Base-by-base conservation (phyloP, 106 monocot species). In the Dendrobium nobile region DNA sequence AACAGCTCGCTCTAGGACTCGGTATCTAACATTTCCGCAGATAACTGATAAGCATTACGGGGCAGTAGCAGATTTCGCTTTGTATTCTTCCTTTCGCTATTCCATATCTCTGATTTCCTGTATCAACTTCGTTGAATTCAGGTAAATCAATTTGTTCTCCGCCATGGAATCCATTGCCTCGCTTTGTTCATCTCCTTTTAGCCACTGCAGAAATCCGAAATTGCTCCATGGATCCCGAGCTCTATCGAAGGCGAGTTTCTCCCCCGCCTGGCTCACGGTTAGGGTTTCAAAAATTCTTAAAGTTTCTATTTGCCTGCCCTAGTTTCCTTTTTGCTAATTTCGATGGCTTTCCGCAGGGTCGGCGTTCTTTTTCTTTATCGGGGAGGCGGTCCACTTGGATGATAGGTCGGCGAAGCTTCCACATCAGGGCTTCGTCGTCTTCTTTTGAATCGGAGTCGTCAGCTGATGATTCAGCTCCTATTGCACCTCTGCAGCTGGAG, bases 401-500 rank as follows among this genome's bases (percentile, higher is more conserved):
- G 42, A 72, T 67, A 22, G 67, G n/a, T 47, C 72, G 79, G 31
- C 79, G 87, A 68, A 84, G 70, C 41, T 51, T 10, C 26, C 37
- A 44, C 44, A 75, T 87, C 44, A 79, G 84, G 77, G 92, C 88
- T n/a, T 84, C 86, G 0, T 76, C 75, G 5, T 72, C 41, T 78
- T 85, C 90, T 0, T 81, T 47, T 75, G 44, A 82, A 7, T 45
- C 54, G 4, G 54, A 72, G 31, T 31, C 83, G 4, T 70, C 37
- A 4, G 59, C 85, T 9, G 84, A 56, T 1, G 16, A 82, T 26
- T 72, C 85, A 0, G 82, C 87, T 9, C 85, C 89, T 19, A 87
- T 94, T 40, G 92, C 96, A 41, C 96, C 96, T 42, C 94, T 97
- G 48, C 87, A 87, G 79, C 48, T 92, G 82, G 94, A 97, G 48